Percentiles rank a stretch among this genome's conserved stretches.
phyloP scores from a whole-genome alignment of 78 protist genomes.

The Speleostelium caveatum region DNA sequence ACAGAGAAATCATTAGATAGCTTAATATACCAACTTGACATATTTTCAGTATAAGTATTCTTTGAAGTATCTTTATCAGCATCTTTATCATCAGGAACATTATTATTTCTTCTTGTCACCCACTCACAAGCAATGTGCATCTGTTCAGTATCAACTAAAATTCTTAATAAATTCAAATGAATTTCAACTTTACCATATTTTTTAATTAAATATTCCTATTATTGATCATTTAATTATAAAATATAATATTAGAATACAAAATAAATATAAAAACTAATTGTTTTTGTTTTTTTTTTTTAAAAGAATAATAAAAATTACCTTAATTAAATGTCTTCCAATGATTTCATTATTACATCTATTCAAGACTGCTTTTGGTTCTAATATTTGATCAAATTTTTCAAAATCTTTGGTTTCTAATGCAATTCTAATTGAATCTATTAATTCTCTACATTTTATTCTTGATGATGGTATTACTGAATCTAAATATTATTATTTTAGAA shows the following conservation, averaged over 20 bases:
- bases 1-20: slow-evolving; percentile 9
- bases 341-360: slow-evolving; percentile 40
- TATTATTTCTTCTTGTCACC: slow-evolving; percentile 9
- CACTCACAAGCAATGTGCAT: slow-evolving; percentile 13
- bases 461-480: no score
- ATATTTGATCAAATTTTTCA: neutral
- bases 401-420: neutral
- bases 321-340: slow-evolving; percentile 48
- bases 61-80: neutral
- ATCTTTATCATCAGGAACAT: no score
- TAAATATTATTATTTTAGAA: no score
- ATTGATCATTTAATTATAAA: no score
- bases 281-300: neutral
- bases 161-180: neutral
- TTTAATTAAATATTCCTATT: neutral
- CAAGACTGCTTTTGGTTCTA: slow-evolving; percentile 60
- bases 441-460: neutral
- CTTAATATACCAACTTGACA: slow-evolving; percentile 45
- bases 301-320: neutral
- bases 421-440: no score
- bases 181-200: neutral
- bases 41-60: neutral
- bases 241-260: no score
- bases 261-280: neutral
- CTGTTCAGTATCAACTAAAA: slow-evolving; percentile 17